These are phyloP conservation scores for Cyphellophora europaea DNA, from an alignment of 2,329 filamentous ascomycete genomes.

Conservation along the genomic window DNA sequence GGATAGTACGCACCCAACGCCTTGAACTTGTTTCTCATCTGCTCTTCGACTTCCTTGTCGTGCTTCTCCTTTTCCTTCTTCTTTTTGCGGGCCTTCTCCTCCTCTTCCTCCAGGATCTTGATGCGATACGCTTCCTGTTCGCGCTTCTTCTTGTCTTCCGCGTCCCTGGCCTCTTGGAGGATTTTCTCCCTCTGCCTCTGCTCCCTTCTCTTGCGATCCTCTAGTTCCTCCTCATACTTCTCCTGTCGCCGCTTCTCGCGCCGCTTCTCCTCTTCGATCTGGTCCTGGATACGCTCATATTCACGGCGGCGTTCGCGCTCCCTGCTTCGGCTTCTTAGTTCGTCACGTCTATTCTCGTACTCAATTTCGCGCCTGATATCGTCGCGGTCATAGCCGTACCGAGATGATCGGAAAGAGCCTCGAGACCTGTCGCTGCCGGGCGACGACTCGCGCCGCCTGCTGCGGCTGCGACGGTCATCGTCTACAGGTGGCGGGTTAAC, in stretches of 20 bases:
- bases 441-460: conserved; percentile 23
- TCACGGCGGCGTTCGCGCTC: not conserved
- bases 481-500: not conserved
- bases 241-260: conserved; percentile 22
- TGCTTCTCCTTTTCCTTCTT: conserved; percentile 24
- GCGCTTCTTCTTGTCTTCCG: conserved; percentile 22
- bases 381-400: no score
- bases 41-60: conserved; percentile 33
- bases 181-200: conserved; percentile 24
- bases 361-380: no score
- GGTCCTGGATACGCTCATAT: conserved; percentile 23
- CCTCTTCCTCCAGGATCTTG: conserved; percentile 17
- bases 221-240: conserved; percentile 22
- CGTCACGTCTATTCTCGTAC: conserved; percentile 1
- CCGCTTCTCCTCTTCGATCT: conserved; percentile 14
- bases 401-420: not conserved
- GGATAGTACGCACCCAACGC: conserved; percentile 11
- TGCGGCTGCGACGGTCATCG: conserved; percentile 51
- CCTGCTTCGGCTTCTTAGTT: not conserved
- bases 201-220: conserved; percentile 39
- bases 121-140: conserved; percentile 16
- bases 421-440: not conserved
- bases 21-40: conserved; percentile 28
- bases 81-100: conserved; percentile 16
- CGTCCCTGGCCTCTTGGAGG: conserved; percentile 22